phyloP scores from a whole-genome alignment of 2,329 filamentous ascomycete genomes.

The Fusarium heterosporum region DNA sequence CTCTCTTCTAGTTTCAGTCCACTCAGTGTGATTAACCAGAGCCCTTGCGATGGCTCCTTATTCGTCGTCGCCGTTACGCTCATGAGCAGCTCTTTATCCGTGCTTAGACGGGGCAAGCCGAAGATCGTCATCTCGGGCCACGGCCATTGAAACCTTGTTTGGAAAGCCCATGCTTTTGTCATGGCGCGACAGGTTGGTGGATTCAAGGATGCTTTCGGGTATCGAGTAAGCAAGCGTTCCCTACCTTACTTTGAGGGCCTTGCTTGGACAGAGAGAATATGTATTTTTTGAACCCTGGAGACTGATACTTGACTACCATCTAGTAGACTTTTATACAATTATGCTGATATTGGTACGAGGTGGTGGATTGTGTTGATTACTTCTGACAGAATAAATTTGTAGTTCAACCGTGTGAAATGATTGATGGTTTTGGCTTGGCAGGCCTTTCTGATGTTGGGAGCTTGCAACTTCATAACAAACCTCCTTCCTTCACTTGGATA shows the following conservation, averaged over 20 bases:
- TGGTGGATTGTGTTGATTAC: no score
- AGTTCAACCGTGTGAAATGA: no score
- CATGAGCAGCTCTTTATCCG: conserved; percentile 4
- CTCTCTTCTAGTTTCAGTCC: conserved; percentile 26
- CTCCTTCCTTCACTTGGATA: no score
- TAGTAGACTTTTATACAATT: no score
- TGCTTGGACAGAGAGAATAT: background rate
- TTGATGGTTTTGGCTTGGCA: no score
- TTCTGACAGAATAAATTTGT: no score
- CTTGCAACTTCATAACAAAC: no score
- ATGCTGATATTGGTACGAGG: no score
- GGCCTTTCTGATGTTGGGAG: no score
- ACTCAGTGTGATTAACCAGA: conserved; percentile 19
- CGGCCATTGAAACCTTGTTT: conserved; percentile 16
- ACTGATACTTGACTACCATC: no score
- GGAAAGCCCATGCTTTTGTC: conserved; percentile 19
- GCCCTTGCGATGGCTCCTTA: conserved; percentile 30
- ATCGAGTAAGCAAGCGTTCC: conserved; percentile 21
- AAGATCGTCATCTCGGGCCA: conserved; percentile 36
- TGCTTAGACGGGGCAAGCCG: conserved; percentile 30
- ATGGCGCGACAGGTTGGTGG: background rate
- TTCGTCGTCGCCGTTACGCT: conserved; percentile 30
- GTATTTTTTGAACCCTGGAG: background rate
- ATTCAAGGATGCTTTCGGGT: conserved; percentile 13
- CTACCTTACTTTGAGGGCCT: background rate